Evolutionary conservation across 306 rosid genomes (phyloP).

Genomic region (Sesbania bispinosa): DNA sequence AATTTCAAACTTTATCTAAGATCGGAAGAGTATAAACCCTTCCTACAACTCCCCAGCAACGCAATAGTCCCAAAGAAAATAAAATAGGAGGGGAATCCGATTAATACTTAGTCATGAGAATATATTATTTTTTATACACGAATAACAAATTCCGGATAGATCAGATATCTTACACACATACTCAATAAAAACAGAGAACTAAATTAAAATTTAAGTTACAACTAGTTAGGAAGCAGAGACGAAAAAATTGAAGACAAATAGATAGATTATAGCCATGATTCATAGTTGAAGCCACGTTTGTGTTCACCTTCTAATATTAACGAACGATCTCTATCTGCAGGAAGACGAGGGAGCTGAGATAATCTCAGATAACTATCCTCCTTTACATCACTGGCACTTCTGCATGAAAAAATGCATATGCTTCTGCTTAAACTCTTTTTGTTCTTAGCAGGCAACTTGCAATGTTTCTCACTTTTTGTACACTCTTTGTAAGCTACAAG

Average conservation of each 20-base stretch:
- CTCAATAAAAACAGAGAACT: background rate
- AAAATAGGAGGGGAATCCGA: background rate
- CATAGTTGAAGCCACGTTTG: slow-evolving; percentile 21
- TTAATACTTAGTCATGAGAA: background rate
- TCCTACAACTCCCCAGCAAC: too few species aligned
- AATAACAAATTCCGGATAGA: background rate
- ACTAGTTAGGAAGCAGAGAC: background rate
- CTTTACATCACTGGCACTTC: slow-evolving; percentile 40
- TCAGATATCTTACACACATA: background rate
- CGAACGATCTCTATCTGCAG: slow-evolving; percentile 27
- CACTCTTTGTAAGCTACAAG: slow-evolving; percentile 75
- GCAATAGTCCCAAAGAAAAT: background rate
- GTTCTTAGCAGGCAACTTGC: slow-evolving; percentile 6
- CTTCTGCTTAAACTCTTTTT: slow-evolving; percentile 43
- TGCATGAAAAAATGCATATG: slow-evolving; percentile 59
- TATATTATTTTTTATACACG: background rate
- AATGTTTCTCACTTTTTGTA: slow-evolving; percentile 44
- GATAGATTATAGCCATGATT: slow-evolving; percentile 21
- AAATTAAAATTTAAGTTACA: background rate
- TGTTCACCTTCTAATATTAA: slow-evolving; percentile 12
- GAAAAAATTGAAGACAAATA: background rate
- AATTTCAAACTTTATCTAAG: too few species aligned
- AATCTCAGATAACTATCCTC: slow-evolving; percentile 45
- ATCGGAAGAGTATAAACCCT: too few species aligned
- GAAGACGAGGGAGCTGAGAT: slow-evolving; percentile 49